phyloP scores from a whole-genome alignment of 2,329 filamentous ascomycete species.

The Trichophyton mentagrophytes region DNA sequence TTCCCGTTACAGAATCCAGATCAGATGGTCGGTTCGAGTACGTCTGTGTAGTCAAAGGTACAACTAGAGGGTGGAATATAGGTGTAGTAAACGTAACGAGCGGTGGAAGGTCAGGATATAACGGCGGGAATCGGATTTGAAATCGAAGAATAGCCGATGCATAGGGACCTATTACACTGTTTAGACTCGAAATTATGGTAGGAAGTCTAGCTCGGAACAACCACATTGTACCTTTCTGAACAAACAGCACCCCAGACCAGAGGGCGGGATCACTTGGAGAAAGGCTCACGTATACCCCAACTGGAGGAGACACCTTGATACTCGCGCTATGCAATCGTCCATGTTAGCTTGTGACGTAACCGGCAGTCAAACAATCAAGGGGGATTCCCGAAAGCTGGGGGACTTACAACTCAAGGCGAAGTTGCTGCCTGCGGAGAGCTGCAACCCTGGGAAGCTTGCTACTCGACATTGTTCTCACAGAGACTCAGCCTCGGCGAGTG shows the following conservation, averaged over 20 bases:
- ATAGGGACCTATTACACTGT: constrained; percentile 60
- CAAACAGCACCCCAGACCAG: constrained; percentile 87
- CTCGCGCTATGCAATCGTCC: constrained; percentile 47
- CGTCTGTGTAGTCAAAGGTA: constrained; percentile 86
- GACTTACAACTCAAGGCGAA: constrained; percentile 68
- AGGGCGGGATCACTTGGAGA: constrained; percentile 66
- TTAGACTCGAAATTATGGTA: neutral
- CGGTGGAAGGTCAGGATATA: constrained; percentile 68
- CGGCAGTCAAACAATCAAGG: neutral
- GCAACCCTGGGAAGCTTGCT: constrained; percentile 29
- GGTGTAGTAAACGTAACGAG: constrained; percentile 81
- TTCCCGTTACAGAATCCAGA: constrained; percentile 66
- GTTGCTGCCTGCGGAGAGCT: constrained; percentile 58
- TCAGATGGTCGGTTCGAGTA: constrained; percentile 64
- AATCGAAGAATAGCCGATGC: constrained; percentile 77
- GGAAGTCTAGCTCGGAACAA: constrained; percentile 8
- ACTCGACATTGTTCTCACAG: constrained; percentile 21
- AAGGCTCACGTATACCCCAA: constrained; percentile 75
- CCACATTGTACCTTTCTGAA: constrained; percentile 57
- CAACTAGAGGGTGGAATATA: constrained; percentile 87
- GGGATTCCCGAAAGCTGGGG: neutral
- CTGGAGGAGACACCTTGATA: constrained; percentile 67
- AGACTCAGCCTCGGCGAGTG: neutral
- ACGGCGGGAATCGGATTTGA: constrained; percentile 71
- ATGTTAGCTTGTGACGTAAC: neutral